These are phyloP conservation scores for Mortierella polycephala DNA, from an alignment of 371 early-diverging fungal genomes.

Conservation along the genomic window DNA sequence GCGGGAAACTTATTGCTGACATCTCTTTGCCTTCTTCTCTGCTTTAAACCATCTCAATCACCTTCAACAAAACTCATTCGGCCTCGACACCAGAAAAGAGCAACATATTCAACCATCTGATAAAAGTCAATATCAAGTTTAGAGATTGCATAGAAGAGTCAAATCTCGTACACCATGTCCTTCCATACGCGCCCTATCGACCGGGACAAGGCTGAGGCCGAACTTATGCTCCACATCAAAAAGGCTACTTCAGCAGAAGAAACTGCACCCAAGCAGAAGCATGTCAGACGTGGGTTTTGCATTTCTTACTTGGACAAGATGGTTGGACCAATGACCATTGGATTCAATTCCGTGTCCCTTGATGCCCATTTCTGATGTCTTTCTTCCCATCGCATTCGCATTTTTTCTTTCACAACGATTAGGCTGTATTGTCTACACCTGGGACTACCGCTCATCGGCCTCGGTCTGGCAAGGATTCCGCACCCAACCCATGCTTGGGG, in stretches of 20 bases:
- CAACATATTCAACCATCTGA: no score
- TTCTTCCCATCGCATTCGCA: neutral
- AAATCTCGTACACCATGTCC: constrained; percentile 18
- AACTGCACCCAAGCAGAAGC: constrained; percentile 97
- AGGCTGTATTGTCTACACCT: constrained; percentile 93
- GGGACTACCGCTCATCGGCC: constrained; percentile 90
- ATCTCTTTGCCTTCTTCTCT: no score
- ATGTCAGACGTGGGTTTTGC: constrained; percentile 79
- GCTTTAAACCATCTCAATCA: no score
- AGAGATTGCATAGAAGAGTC: no score
- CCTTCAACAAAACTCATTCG: no score
- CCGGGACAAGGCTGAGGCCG: constrained; percentile 85
- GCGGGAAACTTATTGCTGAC: no score
- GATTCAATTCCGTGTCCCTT: neutral
- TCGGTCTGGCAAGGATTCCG: constrained; percentile 91
- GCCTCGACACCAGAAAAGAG: no score
- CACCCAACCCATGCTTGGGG: constrained; percentile 86
- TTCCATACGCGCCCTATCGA: constrained; percentile 58
- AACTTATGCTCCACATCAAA: constrained; percentile 86
- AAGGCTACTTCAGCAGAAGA: constrained; percentile 94
- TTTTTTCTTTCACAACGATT: neutral
- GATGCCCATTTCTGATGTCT: neutral
- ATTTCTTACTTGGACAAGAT: neutral
- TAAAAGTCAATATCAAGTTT: no score
- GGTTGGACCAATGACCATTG: neutral